phyloP scores from a whole-genome alignment of 257 asterid genomes.

The Anisodus tanguticus region DNA sequence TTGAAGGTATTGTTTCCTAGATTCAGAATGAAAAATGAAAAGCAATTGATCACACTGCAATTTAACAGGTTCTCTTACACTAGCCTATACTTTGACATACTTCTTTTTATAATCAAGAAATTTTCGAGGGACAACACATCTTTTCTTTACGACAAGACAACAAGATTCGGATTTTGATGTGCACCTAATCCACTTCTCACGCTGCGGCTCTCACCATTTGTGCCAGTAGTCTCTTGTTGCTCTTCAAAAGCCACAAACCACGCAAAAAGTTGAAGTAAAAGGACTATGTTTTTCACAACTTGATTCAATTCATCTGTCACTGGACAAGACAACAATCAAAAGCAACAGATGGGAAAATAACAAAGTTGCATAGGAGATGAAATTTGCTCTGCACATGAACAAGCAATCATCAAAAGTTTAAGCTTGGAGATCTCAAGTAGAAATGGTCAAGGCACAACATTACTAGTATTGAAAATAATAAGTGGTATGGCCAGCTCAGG shows the following conservation, averaged over 20 bases:
- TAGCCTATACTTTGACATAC: too few species aligned
- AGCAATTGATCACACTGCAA: neutral
- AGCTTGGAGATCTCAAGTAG: neutral
- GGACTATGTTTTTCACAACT: too few species aligned
- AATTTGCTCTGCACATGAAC: neutral
- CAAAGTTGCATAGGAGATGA: neutral
- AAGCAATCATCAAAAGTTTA: neutral
- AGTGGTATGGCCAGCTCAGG: neutral
- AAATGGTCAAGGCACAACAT: constrained; percentile 12
- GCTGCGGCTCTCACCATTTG: neutral
- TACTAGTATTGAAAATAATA: neutral
- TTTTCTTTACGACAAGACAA: too few species aligned
- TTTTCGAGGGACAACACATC: too few species aligned
- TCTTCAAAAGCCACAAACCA: neutral
- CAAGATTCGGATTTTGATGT: too few species aligned
- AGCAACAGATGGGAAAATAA: neutral
- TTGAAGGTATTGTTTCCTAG: neutral
- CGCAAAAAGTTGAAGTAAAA: neutral
- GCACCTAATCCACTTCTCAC: neutral
- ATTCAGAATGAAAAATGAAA: neutral
- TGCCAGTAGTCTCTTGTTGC: neutral
- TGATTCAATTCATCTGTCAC: neutral
- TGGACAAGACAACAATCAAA: neutral
- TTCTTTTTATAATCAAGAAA: too few species aligned
- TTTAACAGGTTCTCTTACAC: too few species aligned